These are phyloP conservation scores for Vitis rupestris DNA, from an alignment of 164 flowering plant species.

Conservation along the genomic window DNA sequence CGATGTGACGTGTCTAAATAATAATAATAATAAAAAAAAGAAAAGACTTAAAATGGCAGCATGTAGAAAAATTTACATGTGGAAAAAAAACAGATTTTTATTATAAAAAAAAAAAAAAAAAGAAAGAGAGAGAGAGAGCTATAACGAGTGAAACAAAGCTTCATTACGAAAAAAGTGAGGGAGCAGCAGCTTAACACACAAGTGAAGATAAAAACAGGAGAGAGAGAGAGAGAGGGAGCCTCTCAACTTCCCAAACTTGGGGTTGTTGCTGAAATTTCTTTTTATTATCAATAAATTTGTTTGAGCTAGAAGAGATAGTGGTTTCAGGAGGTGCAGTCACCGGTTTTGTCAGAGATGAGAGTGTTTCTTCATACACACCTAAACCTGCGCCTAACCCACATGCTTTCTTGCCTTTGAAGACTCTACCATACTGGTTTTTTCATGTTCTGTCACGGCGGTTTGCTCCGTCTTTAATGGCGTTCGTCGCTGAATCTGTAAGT, in stretches of 20 bases:
- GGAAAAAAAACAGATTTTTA: no score
- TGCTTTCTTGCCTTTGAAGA: no score
- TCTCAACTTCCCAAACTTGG: no score
- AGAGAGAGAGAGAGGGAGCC: constrained; percentile 6
- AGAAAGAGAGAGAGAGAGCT: neutral
- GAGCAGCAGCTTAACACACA: neutral
- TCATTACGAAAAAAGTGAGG: neutral
- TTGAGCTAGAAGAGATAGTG: neutral
- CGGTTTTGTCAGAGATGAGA: constrained; percentile 7
- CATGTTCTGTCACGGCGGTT: constrained; percentile 2
- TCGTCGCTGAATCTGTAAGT: constrained; percentile 20
- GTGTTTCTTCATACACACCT: neutral
- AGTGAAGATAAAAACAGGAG: neutral
- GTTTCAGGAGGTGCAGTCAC: neutral
- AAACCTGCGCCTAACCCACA: neutral
- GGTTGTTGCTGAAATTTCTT: neutral
- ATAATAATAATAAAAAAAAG: no score
- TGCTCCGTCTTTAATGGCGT: constrained; percentile 7
- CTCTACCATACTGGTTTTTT: neutral
- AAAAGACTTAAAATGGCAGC: no score
- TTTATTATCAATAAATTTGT: neutral
- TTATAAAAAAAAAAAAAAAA: neutral
- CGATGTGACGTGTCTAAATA: no score
- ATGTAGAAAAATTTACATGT: no score
- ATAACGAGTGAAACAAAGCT: no score